Conservation (phyloP, 176 grass and related monocot genomes). For the Bromus sterilis region DNA sequence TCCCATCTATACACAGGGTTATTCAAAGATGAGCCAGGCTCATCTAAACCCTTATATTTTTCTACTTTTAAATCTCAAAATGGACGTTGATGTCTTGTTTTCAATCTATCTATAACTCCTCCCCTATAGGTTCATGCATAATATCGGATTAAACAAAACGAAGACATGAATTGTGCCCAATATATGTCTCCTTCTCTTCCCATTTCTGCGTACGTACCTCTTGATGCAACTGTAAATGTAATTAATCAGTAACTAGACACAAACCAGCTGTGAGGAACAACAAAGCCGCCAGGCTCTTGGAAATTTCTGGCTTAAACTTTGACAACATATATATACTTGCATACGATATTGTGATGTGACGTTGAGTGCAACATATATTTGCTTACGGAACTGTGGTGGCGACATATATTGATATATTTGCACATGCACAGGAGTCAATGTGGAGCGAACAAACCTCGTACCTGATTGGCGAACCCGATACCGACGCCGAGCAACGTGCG, state of each 20-base stretch:
- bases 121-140: slow-evolving; percentile 29
- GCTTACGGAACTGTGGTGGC: too few species aligned
- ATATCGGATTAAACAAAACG: neutral
- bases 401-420: neutral
- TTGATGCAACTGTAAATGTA: slow-evolving; percentile 5
- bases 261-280: neutral
- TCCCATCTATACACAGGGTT: too few species aligned
- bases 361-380: too few species aligned
- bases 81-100: slow-evolving; percentile 58
- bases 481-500: slow-evolving; percentile 14
- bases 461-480: slow-evolving; percentile 4
- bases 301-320: neutral
- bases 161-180: neutral
- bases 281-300: neutral
- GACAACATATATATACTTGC: neutral
- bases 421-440: neutral
- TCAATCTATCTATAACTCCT: neutral
- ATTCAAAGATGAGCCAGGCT: too few species aligned
- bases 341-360: neutral
- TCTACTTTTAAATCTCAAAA: slow-evolving; percentile 88
- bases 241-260: neutral
- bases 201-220: neutral
- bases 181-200: neutral
- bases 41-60: too few species aligned
- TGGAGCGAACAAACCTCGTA: neutral